These are phyloP conservation scores for Paramecium primaurelia DNA, from an alignment of 73 alveolate genomes.

Conservation along the genomic window DNA sequence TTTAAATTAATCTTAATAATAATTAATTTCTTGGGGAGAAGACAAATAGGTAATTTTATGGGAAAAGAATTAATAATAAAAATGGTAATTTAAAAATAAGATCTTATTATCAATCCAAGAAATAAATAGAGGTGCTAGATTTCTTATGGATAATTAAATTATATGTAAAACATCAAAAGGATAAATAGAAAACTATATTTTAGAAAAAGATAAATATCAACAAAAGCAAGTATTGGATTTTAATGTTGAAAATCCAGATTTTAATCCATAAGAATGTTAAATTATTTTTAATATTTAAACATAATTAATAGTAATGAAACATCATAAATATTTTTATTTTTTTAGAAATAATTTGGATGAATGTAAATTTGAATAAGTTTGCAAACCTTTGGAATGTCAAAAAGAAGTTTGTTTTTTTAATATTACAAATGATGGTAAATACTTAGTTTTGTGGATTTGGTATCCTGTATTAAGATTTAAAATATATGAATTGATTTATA, in stretches of 20 bases:
- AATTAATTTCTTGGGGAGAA: neutral
- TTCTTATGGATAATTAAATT: neutral
- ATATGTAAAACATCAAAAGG: neutral
- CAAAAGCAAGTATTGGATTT: neutral
- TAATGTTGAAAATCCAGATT: neutral
- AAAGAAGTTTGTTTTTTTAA: neutral
- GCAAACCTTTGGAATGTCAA: neutral
- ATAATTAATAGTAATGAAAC: neutral
- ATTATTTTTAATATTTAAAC: neutral
- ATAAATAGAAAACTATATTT: neutral
- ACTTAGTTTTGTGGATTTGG: neutral
- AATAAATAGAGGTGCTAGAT: neutral
- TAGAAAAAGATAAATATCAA: neutral
- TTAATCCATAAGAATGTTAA: neutral
- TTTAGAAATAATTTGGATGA: neutral
- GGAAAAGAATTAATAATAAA: neutral
- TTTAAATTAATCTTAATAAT: neutral
- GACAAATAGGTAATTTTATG: neutral
- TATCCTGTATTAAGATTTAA: neutral
- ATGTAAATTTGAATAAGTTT: neutral
- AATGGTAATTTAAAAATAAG: neutral
- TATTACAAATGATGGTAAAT: neutral
- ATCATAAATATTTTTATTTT: neutral
- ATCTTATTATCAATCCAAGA: neutral
- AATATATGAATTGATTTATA: neutral